Evolutionary conservation across 2,329 filamentous ascomycete species (phyloP), one percentile per base, ranked within the genome.

Genomic region (Thyridium curvatum): DNA sequence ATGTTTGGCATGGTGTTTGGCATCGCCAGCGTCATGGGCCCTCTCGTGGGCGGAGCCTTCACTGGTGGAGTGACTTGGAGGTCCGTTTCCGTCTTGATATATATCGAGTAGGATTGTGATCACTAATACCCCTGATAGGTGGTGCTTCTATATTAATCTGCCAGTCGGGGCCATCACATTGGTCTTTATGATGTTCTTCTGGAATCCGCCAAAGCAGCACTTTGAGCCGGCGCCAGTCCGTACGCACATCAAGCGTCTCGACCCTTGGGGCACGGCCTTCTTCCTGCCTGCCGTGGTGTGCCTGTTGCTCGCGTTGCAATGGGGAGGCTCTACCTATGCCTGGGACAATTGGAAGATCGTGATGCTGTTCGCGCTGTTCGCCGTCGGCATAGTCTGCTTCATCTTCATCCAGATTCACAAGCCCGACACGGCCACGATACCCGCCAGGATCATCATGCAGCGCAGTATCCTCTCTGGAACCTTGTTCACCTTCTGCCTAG

Each of bases 271-370:
- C 18, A 79, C 74, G 8, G 51, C 73, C 12, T 68, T 80, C 54
- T 75, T 84, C 45, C 56, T 83, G 13, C 77, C 79, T 0, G 68
- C 69, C 26, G 67, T 80, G 30, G 64, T 81, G 12, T 77, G 69
- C 44, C 71, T 83, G 30, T 58, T 84, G 3, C 61, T 84, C 5
- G 79, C 79, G 1, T 61, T 84, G 28, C 74, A 83, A 49, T 83
- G 77, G 78, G 77, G 76, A 37, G 77, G 77, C 4, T 65, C 66
- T 3, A 65, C 55, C 3, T 74, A 77, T 46, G 44, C 61, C 0
- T 81, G 76, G 77, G 59, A 53, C 30, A 65, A 61, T 45, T 70
- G 69, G 60, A 67, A 69, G 32, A 68, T 78, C 39, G 68, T 79
- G 35, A 47, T 71, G 8, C 60, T 80, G n/a, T 64, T 80, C 8